These are phyloP conservation scores for Suhomyces yuchorum DNA, from an alignment of 1,139 yeast species.

Conservation along the genomic window DNA sequence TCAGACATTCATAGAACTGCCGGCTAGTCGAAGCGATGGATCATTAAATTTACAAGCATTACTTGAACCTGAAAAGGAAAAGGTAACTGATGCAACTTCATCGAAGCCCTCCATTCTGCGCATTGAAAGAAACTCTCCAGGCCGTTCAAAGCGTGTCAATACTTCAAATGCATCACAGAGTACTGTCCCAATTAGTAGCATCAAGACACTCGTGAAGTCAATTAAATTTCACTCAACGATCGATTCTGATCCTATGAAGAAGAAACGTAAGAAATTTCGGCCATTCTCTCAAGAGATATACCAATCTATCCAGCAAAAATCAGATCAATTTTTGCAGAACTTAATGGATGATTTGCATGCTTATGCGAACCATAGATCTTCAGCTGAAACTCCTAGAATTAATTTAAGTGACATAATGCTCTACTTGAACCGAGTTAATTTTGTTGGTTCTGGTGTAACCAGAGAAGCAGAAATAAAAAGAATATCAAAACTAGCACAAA, in stretches of 20 bases:
- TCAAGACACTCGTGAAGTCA: constrained; percentile 16
- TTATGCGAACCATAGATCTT: constrained; percentile 28
- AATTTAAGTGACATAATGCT: constrained; percentile 39
- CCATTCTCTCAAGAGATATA: constrained; percentile 7
- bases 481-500: constrained; percentile 38
- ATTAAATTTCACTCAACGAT: constrained; percentile 10
- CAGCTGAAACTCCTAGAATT: constrained; percentile 26
- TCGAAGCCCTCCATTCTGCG: not conserved
- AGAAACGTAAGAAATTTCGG: constrained; percentile 11
- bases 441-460: constrained; percentile 23
- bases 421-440: constrained; percentile 37
- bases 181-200: constrained; percentile 14
- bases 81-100: not conserved
- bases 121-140: not conserved
- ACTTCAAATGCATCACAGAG: not conserved
- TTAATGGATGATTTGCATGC: constrained; percentile 24
- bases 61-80: not conserved
- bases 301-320: constrained; percentile 18
- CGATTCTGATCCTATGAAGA: constrained; percentile 3
- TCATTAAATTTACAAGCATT: not conserved
- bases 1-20: constrained; percentile 10
- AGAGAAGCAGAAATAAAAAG: constrained; percentile 24
- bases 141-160: not conserved
- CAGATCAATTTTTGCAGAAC: constrained; percentile 18
- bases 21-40: constrained; percentile 5